A percentile compares a stretch with the other conserved stretches of the same genome.
These are phyloP conservation scores for Backusella morwellensis DNA, from an alignment of 192 early-diverging fungal genomes.

Conservation along the genomic window DNA sequence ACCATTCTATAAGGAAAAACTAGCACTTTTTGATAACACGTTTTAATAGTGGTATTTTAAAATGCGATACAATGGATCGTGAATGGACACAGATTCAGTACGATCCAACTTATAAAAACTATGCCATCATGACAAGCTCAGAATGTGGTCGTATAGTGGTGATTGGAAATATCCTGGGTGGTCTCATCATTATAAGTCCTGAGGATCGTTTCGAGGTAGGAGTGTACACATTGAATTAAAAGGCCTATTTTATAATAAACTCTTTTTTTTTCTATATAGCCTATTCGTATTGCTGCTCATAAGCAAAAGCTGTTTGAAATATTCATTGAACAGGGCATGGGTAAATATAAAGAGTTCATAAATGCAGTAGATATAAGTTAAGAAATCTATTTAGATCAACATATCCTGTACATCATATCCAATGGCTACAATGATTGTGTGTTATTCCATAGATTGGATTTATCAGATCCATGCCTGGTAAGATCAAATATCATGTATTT, in stretches of 20 bases:
- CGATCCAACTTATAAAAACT: constrained; percentile 22
- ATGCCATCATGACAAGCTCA: constrained; percentile 55
- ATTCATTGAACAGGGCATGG: constrained; percentile 25
- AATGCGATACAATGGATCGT: not conserved
- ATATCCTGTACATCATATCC: constrained; percentile 37
- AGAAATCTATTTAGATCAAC: not conserved
- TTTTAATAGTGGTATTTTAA: constrained; percentile 17
- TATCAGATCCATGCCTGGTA: not conserved
- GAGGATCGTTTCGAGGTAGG: constrained; percentile 38
- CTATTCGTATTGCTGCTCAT: constrained; percentile 38
- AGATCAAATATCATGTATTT: too few species aligned
- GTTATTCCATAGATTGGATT: constrained; percentile 33
- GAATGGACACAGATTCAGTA: not conserved
- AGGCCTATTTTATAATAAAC: too few species aligned
- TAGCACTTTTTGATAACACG: too few species aligned
- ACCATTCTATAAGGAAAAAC: too few species aligned
- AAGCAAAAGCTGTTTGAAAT: constrained; percentile 44
- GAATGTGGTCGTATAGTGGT: constrained; percentile 52
- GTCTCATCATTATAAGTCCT: constrained; percentile 50
- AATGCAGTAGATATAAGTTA: not conserved
- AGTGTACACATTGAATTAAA: not conserved
- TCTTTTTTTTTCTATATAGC: constrained; percentile 21
- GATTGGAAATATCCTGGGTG: constrained; percentile 53
- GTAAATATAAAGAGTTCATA: not conserved
- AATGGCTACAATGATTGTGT: constrained; percentile 38